Percentiles rank a stretch among this genome's conserved stretches.
Evolutionary conservation across 257 asterid species (phyloP).

Genomic region (Nemophila menziesii): DNA sequence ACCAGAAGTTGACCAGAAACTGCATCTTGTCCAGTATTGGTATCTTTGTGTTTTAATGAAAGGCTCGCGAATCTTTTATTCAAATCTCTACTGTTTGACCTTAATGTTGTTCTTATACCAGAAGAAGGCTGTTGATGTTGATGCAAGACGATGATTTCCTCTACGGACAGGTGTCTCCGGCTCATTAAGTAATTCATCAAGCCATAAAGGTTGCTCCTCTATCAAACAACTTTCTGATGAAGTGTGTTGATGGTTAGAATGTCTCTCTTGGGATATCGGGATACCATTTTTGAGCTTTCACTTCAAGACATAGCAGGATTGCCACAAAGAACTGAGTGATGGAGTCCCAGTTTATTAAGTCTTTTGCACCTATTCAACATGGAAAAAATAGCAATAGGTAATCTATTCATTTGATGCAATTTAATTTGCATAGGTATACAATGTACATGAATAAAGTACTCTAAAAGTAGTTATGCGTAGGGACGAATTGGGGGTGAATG

Average conservation of each 20-base stretch:
- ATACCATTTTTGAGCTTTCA: slow-evolving; percentile 30
- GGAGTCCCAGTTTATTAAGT: too few species aligned
- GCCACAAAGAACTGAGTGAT: too few species aligned
- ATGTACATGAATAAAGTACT: too few species aligned
- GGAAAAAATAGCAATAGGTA: too few species aligned
- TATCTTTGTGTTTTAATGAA: slow-evolving; percentile 61
- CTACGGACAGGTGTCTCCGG: slow-evolving; percentile 82
- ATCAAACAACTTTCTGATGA: slow-evolving; percentile 67
- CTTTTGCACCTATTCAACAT: too few species aligned
- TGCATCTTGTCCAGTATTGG: slow-evolving; percentile 35
- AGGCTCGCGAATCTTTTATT: slow-evolving; percentile 65
- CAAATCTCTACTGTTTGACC: slow-evolving; percentile 73
- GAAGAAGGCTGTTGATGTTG: slow-evolving; percentile 45
- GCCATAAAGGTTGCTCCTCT: slow-evolving; percentile 92
- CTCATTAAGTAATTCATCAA: slow-evolving; percentile 80
- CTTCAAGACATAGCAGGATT: too few species aligned
- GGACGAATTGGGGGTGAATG: too few species aligned
- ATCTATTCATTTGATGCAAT: too few species aligned
- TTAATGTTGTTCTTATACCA: slow-evolving; percentile 44
- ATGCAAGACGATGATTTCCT: slow-evolving; percentile 92
- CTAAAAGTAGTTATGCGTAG: too few species aligned
- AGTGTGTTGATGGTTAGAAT: slow-evolving; percentile 71
- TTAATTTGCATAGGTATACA: too few species aligned
- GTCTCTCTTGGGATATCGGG: slow-evolving; percentile 44
- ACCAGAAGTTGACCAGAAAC: slow-evolving; percentile 53